phyloP scores from a whole-genome alignment of 2,329 filamentous ascomycete species.

The Grosmannia penicillata region DNA sequence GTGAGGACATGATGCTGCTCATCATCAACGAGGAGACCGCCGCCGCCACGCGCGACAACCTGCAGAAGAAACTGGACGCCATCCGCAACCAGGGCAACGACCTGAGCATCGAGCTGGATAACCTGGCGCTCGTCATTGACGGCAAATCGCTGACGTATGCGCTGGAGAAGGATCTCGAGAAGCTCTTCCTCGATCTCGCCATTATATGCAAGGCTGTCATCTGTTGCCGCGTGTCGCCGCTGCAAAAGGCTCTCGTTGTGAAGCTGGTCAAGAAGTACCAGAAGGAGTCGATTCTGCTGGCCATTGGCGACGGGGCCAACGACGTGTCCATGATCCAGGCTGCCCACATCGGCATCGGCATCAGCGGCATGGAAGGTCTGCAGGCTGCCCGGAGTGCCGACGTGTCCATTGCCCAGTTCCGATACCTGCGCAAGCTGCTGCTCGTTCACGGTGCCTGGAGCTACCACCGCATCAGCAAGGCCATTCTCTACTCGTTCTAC shows the following conservation, averaged over 20 bases:
- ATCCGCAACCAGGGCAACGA: conserved; percentile 70
- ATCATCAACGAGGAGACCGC: conserved; percentile 88
- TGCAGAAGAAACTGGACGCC: conserved; percentile 86
- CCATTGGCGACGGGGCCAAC: conserved; percentile 94
- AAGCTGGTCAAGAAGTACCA: conserved; percentile 92
- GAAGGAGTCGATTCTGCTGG: conserved; percentile 78
- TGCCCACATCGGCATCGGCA: conserved; percentile 93
- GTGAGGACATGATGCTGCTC: conserved; percentile 94
- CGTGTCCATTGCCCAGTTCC: conserved; percentile 90
- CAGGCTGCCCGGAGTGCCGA: conserved; percentile 93
- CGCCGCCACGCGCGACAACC: conserved; percentile 66
- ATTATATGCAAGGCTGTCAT: conserved; percentile 98
- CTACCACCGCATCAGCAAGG: conserved; percentile 92
- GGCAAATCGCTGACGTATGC: conserved; percentile 91
- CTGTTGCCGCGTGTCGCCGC: conserved; percentile 88
- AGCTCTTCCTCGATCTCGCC: conserved; percentile 81
- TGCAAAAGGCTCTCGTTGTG: conserved; percentile 94
- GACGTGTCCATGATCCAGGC: conserved; percentile 99
- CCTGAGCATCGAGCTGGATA: conserved; percentile 59
- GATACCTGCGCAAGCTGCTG: conserved; percentile 82
- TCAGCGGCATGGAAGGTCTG: conserved; percentile 91
- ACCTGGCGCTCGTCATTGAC: conserved; percentile 84
- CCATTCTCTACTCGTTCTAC: conserved; percentile 97
- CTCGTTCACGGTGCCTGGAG: conserved; percentile 95
- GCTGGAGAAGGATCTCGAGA: conserved; percentile 85